Conservation (phyloP, 2,329 filamentous ascomycete genomes). For the Biscogniauxia sp. region DNA sequence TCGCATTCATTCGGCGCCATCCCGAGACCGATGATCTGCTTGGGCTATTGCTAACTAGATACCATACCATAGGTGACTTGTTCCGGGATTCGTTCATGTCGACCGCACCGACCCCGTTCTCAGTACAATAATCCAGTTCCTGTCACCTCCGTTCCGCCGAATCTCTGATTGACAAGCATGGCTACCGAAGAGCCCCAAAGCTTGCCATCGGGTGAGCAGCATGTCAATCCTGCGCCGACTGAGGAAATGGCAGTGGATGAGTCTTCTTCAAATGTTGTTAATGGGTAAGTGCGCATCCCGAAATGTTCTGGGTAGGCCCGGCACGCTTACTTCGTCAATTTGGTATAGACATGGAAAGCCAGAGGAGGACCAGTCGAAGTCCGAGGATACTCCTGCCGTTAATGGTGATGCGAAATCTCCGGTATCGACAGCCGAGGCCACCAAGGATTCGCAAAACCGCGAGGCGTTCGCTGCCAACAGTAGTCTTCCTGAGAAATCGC, state of each 20-base stretch:
- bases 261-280: slow-evolving; percentile 38
- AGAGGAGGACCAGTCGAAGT: slow-evolving; percentile 16
- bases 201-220: slow-evolving; percentile 23
- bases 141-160: neutral
- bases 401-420: slow-evolving; percentile 24
- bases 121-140: neutral
- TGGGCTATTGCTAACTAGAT: neutral
- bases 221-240: slow-evolving; percentile 8
- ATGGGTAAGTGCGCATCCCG: slow-evolving; percentile 53
- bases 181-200: slow-evolving; percentile 32
- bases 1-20: neutral
- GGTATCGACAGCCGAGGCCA: slow-evolving; percentile 3
- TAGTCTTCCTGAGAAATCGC: slow-evolving; percentile 14
- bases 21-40: no score
- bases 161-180: slow-evolving; percentile 30
- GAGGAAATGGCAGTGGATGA: slow-evolving; percentile 51
- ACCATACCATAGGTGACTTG: neutral
- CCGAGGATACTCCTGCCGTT: slow-evolving; percentile 15
- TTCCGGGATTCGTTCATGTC: slow-evolving; percentile 3
- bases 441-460: slow-evolving; percentile 18
- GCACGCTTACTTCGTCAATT: slow-evolving; percentile 3
- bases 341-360: slow-evolving; percentile 19
- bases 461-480: slow-evolving; percentile 25
- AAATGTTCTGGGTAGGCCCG: neutral
- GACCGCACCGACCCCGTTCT: neutral